Evolutionary conservation across 1,284 basidiomycete genomes (phyloP).

Genomic region (Trametes sp.): DNA sequence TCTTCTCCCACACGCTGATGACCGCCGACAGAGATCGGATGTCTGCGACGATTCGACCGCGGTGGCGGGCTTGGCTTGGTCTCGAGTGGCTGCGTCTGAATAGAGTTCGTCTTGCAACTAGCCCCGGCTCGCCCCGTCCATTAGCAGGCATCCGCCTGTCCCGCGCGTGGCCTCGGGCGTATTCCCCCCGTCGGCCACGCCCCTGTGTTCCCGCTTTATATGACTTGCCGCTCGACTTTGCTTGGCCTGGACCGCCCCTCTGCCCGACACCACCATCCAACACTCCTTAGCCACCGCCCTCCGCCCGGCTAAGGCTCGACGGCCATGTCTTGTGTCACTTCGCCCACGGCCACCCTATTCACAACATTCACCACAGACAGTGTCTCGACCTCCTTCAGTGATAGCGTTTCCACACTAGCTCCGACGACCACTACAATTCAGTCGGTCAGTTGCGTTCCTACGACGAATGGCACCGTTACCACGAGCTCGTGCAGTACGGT

Average conservation of each 20-base stretch:
- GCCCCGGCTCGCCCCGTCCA: slow-evolving; percentile 8
- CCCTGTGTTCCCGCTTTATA: slow-evolving; percentile 15
- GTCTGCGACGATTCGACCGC: not conserved
- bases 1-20: not conserved
- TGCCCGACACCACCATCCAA: slow-evolving; percentile 3
- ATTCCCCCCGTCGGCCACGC: slow-evolving; percentile 23
- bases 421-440: slow-evolving; percentile 41
- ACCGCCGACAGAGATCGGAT: not conserved
- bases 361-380: slow-evolving; percentile 43
- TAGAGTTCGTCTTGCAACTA: not conserved
- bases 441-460: slow-evolving; percentile 40
- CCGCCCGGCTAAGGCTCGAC: not conserved
- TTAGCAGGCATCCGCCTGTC: slow-evolving; percentile 17
- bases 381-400: slow-evolving; percentile 46
- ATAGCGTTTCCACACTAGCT: slow-evolving; percentile 37
- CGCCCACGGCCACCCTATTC: slow-evolving; percentile 49
- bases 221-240: slow-evolving; percentile 9
- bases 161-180: slow-evolving; percentile 17
- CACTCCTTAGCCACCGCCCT: not conserved
- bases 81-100: not conserved
- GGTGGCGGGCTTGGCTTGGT: not conserved
- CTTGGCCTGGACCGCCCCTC: slow-evolving; percentile 1
- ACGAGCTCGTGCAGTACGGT: slow-evolving; percentile 37
- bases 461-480: slow-evolving; percentile 36
- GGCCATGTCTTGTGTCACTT: slow-evolving; percentile 42